Evolutionary conservation across 495 filamentous ascomycete genomes (phyloP).

Genomic region (Penicillium arizonense): DNA sequence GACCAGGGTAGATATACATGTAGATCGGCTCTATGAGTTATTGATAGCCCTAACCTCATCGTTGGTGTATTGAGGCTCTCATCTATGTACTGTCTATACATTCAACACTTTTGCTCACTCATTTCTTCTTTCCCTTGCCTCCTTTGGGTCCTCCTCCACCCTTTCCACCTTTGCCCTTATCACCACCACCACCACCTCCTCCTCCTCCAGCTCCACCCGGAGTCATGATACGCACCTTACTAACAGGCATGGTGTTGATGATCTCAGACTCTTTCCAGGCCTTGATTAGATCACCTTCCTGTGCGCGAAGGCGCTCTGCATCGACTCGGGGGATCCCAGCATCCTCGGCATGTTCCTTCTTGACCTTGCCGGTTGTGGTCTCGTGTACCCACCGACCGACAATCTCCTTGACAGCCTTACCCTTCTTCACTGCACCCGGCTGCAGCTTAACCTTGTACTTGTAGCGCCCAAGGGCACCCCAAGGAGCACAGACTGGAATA

Average conservation of each 20-base stretch:
- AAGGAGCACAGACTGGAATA: slow-evolving; percentile 89
- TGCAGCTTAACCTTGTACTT: slow-evolving; percentile 94
- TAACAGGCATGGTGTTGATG: slow-evolving; percentile 75
- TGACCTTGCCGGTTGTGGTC: slow-evolving; percentile 46
- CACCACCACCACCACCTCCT: slow-evolving; percentile 41
- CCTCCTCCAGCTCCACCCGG: slow-evolving; percentile 37
- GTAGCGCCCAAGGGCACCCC: slow-evolving; percentile 70
- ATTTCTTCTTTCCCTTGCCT: slow-evolving; percentile 40
- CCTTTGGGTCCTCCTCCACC: slow-evolving; percentile 45
- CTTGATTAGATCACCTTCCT: slow-evolving; percentile 79
- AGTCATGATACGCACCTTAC: slow-evolving; percentile 82
- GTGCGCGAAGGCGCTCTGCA: slow-evolving; percentile 73
- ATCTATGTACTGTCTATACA: slow-evolving; percentile 8
- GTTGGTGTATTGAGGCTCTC: background rate
- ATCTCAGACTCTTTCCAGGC: slow-evolving; percentile 79
- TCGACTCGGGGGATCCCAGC: slow-evolving; percentile 59
- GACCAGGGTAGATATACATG: background rate
- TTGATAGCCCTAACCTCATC: background rate
- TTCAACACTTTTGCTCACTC: slow-evolving; percentile 1
- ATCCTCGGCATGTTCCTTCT: slow-evolving; percentile 48
- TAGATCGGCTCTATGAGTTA: background rate
- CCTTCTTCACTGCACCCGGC: slow-evolving; percentile 86
- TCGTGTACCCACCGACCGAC: slow-evolving; percentile 67
- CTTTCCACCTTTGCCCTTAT: slow-evolving; percentile 44
- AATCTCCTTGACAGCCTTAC: slow-evolving; percentile 91